phyloP scores from a whole-genome alignment of 306 rosid species.

The Cucurbita moschata region DNA sequence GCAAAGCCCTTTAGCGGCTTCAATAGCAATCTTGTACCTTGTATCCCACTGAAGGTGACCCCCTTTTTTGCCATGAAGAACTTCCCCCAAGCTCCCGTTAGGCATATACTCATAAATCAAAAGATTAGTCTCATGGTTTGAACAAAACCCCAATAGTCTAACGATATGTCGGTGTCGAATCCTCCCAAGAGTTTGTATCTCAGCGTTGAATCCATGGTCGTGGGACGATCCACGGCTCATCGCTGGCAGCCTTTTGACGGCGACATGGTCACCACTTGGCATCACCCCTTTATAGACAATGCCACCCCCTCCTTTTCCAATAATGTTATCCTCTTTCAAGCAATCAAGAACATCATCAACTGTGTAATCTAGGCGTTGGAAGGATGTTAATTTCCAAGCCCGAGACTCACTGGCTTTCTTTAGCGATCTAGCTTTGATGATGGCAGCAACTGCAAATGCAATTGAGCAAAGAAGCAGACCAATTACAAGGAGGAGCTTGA shows the following conservation, averaged over 20 bases:
- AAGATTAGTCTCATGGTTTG: constrained; percentile 88
- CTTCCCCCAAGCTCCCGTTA: constrained; percentile 91
- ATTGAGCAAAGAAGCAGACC: constrained; percentile 8
- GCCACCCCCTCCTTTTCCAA: constrained; percentile 97
- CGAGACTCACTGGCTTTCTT: constrained; percentile 75
- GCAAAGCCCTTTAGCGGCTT: constrained; percentile 94
- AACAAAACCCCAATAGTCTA: constrained; percentile 74
- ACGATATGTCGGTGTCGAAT: constrained; percentile 92
- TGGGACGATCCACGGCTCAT: constrained; percentile 85
- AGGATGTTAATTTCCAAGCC: constrained; percentile 80
- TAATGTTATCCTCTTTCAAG: constrained; percentile 78
- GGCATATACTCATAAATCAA: constrained; percentile 94
- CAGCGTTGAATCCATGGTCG: constrained; percentile 95
- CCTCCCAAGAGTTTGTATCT: constrained; percentile 84
- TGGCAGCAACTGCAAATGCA: constrained; percentile 48
- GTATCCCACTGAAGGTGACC: constrained; percentile 89
- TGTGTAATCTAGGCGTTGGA: constrained; percentile 79
- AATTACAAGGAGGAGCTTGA: constrained; percentile 22
- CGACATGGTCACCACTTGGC: constrained; percentile 65
- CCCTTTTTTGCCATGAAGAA: constrained; percentile 94
- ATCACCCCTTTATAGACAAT: constrained; percentile 82
- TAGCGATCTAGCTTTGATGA: constrained; percentile 69
- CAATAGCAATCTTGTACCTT: constrained; percentile 75
- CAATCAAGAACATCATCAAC: constrained; percentile 79
- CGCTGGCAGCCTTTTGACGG: constrained; percentile 81